phyloP scores from a whole-genome alignment of 2,329 filamentous ascomycete genomes.

The Aaosphaeria pasadenensis region DNA sequence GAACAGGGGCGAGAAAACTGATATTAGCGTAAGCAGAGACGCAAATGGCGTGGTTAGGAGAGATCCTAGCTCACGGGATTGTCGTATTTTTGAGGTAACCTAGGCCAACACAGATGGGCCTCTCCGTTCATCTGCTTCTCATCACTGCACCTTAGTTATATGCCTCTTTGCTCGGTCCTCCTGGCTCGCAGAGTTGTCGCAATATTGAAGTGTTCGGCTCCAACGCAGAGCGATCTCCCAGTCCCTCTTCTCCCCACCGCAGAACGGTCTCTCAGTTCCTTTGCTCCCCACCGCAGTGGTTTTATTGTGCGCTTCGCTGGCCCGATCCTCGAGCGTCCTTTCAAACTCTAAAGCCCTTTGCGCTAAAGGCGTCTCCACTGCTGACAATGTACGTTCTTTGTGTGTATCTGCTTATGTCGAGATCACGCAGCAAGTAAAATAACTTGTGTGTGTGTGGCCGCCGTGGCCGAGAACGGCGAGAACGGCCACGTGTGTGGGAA shows the following conservation, averaged over 20 bases:
- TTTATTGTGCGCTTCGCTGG: not conserved
- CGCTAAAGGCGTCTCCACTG: slow-evolving; percentile 71
- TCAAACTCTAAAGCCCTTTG: slow-evolving; percentile 57
- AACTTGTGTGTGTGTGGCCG: slow-evolving; percentile 94
- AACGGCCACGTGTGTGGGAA: slow-evolving; percentile 58
- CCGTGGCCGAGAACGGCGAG: slow-evolving; percentile 87
- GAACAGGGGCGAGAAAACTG: slow-evolving; percentile 58
- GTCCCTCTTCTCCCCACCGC: too few species aligned
- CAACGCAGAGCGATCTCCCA: slow-evolving; percentile 6
- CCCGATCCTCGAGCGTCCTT: not conserved
- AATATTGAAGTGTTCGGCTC: slow-evolving; percentile 56
- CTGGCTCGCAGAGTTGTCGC: slow-evolving; percentile 72
- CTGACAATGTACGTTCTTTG: slow-evolving; percentile 81
- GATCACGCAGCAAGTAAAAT: slow-evolving; percentile 72
- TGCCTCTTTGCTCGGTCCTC: slow-evolving; percentile 80
- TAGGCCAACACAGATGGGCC: too few species aligned
- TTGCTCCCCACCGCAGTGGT: too few species aligned
- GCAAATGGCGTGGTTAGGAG: slow-evolving; percentile 70
- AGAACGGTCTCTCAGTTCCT: too few species aligned
- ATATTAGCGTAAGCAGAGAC: slow-evolving; percentile 62
- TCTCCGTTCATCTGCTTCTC: too few species aligned
- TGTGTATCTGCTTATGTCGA: slow-evolving; percentile 45
- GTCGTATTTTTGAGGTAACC: too few species aligned
- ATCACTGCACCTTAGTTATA: too few species aligned
- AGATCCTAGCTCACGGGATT: too few species aligned